A percentile compares a stretch with the other conserved stretches of the same genome.
Conservation (phyloP, 2,329 filamentous ascomycete genomes). For the Diplodia intermedia region DNA sequence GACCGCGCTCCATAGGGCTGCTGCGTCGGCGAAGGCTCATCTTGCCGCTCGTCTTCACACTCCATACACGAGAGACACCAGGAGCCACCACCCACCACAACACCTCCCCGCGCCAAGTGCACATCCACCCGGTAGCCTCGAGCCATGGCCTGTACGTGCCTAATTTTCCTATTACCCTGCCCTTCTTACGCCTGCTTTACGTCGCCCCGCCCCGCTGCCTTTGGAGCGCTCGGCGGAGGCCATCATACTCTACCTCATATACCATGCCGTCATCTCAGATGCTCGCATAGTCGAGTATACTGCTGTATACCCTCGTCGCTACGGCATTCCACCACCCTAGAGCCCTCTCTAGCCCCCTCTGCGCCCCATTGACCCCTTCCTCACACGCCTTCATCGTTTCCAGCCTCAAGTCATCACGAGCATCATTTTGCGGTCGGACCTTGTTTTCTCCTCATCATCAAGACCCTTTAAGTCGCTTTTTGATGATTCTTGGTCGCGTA, state of each 20-base stretch:
- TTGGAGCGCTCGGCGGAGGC: slow-evolving; percentile 42
- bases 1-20: slow-evolving; percentile 27
- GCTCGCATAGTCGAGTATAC: slow-evolving; percentile 12
- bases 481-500: slow-evolving; percentile 54
- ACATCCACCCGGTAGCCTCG: slow-evolving; percentile 49
- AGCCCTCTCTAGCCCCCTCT: slow-evolving; percentile 32
- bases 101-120: slow-evolving; percentile 23
- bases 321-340: slow-evolving; percentile 35
- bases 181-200: slow-evolving; percentile 35
- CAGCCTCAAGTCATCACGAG: slow-evolving; percentile 41
- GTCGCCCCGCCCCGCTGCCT: slow-evolving; percentile 35
- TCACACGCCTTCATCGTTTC: slow-evolving; percentile 41
- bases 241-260: slow-evolving; percentile 45
- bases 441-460: slow-evolving; percentile 42
- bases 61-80: slow-evolving; percentile 31
- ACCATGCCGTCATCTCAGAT: slow-evolving; percentile 43
- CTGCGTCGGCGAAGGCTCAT: slow-evolving; percentile 20
- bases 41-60: slow-evolving; percentile 30
- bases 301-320: slow-evolving; percentile 32
- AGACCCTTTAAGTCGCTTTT: slow-evolving; percentile 42
- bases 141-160: slow-evolving; percentile 66
- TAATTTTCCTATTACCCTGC: slow-evolving; percentile 45
- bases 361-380: slow-evolving; percentile 37
- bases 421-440: slow-evolving; percentile 50
- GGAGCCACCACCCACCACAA: slow-evolving; percentile 30